Base-by-base conservation (phyloP, 371 early-diverging fungal species). In the Dipsacomyces acuminosporus region DNA sequence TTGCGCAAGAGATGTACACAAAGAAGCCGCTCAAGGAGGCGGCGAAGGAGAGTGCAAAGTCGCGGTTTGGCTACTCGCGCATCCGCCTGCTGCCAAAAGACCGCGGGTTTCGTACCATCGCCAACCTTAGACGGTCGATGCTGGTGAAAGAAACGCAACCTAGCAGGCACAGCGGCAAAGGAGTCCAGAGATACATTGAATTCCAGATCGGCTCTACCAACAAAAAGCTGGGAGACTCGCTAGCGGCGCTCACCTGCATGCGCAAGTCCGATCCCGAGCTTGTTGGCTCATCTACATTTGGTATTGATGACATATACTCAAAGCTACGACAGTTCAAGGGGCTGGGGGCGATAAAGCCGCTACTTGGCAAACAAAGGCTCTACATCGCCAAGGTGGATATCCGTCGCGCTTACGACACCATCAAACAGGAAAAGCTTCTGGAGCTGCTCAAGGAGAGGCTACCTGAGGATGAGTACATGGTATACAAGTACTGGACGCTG, bases 361-460 rank as follows among this genome's bases (percentile, higher is more conserved):
- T 52, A 18, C 25, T 49, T 24, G 49, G 57, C 22, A 54, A 21
- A 2, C 18, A 56, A 14, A 45, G 49, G 38, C 54, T 90, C 11
- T 94, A 84, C 45, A 84, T 91, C 70, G 88, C 83, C 48, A 94
- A 94, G 56, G 78, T 89, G 13, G 95, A 94, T 60, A 82, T 93
- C 23, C 69, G 71, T 22, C 71, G 69, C 25, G 85, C 88, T 20
- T 94, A 85, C 67, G 95, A 94, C 54, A 80, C 84, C 3, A 87
- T 94, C 44, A 76, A 85, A 14, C 91, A 88, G 53, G 69, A 60
- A 14, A 76, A 74, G 48, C 63, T 94, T 8, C 38, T 91, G 25
- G 52, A 75, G 0, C 72, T 85, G 19, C 41, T 93, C 15, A 52
- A 77, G n/a, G 53, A 64, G 8, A 59, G 79, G 4, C 26, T 91